phyloP scores from a whole-genome alignment of 2,329 filamentous ascomycete genomes.

The Diaporthe nobilis region DNA sequence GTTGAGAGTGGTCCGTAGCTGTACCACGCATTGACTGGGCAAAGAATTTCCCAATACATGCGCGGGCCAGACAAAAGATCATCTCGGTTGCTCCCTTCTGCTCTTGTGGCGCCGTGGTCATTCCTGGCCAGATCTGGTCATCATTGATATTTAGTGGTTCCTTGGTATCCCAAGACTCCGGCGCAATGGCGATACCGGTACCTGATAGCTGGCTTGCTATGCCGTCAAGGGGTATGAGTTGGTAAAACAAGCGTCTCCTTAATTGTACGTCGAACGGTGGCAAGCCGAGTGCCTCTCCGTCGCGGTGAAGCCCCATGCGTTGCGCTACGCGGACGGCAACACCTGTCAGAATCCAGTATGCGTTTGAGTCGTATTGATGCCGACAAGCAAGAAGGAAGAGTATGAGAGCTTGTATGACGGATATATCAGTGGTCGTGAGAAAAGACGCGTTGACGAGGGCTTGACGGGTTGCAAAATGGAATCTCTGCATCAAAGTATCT shows the following conservation, averaged over 20 bases:
- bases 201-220: constrained; percentile 47
- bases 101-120: constrained; percentile 50
- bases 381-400: constrained; percentile 56
- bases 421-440: constrained; percentile 64
- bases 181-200: constrained; percentile 43
- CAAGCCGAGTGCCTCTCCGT: constrained; percentile 54
- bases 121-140: constrained; percentile 54
- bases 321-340: constrained; percentile 67
- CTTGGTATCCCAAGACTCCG: constrained; percentile 49
- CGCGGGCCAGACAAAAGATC: constrained; percentile 55
- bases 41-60: constrained; percentile 58
- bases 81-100: constrained; percentile 52
- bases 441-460: constrained; percentile 66
- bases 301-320: constrained; percentile 66
- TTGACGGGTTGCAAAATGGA: constrained; percentile 59
- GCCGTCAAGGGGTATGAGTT: constrained; percentile 59
- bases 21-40: constrained; percentile 38
- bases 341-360: constrained; percentile 65
- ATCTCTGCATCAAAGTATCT: constrained; percentile 52
- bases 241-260: constrained; percentile 66
- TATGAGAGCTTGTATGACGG: constrained; percentile 67
- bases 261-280: constrained; percentile 65
- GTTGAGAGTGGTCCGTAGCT: constrained; percentile 43
- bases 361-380: constrained; percentile 56
- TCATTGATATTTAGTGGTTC: constrained; percentile 56